phyloP scores from a whole-genome alignment of 2,329 filamentous ascomycete species.

The Colletotrichum noveboracense region DNA sequence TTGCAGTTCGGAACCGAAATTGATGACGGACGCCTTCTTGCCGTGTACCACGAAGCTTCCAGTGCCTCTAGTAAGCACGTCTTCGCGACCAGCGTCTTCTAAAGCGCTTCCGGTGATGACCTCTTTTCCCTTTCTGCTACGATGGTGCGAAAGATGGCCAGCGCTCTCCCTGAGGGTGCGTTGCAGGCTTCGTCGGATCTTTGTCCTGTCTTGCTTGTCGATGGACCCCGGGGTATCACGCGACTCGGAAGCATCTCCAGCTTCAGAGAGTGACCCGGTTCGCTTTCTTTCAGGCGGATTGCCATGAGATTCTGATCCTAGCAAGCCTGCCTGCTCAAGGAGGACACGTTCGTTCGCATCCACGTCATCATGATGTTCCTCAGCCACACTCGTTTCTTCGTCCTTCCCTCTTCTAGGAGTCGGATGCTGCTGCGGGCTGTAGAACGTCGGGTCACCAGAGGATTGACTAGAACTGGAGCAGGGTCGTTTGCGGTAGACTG shows the following conservation, averaged over 20 bases:
- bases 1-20: slow-evolving; percentile 92
- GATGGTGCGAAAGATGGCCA: slow-evolving; percentile 68
- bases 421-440: slow-evolving; percentile 21
- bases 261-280: slow-evolving; percentile 42
- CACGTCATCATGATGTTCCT: slow-evolving; percentile 49
- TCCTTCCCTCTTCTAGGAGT: slow-evolving; percentile 1
- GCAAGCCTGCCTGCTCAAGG: slow-evolving; percentile 70
- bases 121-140: slow-evolving; percentile 79
- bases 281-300: slow-evolving; percentile 44
- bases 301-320: slow-evolving; percentile 50
- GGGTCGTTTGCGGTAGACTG: slow-evolving; percentile 30
- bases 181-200: slow-evolving; percentile 85
- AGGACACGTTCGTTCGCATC: slow-evolving; percentile 73
- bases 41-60: slow-evolving; percentile 96
- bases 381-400: slow-evolving; percentile 4
- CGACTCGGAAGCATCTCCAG: slow-evolving; percentile 45
- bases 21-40: slow-evolving; percentile 96
- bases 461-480: slow-evolving; percentile 42
- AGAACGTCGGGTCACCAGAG: slow-evolving; percentile 24
- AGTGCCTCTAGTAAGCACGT: slow-evolving; percentile 77
- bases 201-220: slow-evolving; percentile 64
- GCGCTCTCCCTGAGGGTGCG: slow-evolving; percentile 85
- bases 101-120: slow-evolving; percentile 63
- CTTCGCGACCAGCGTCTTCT: slow-evolving; percentile 60
- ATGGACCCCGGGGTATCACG: slow-evolving; percentile 30